Evolutionary conservation across 2,329 filamentous ascomycete genomes (phyloP).

Genomic region (Pseudogymnoascus sp.): DNA sequence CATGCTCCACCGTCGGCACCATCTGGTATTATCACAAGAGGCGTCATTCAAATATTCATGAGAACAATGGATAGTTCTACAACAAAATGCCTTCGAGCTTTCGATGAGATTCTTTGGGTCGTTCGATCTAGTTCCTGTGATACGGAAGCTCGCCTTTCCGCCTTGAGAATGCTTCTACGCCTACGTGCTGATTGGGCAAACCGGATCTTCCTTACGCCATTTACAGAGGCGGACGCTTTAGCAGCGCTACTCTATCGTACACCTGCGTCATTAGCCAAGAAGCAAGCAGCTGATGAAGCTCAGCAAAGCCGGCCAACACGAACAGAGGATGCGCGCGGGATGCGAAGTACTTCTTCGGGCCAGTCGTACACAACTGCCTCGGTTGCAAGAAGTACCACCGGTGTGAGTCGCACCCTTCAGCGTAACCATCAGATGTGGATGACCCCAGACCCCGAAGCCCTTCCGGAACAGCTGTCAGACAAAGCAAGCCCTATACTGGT

Average conservation of each 20-base stretch:
- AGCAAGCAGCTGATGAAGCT: conserved; percentile 35
- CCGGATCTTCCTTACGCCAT: conserved; percentile 62
- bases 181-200: conserved; percentile 76
- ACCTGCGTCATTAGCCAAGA: conserved; percentile 40
- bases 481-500: conserved; percentile 27
- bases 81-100: conserved; percentile 56
- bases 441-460: conserved; percentile 47
- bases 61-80: conserved; percentile 61
- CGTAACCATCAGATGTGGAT: conserved; percentile 50
- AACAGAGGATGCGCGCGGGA: conserved; percentile 31
- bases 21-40: conserved; percentile 64
- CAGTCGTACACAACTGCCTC: conserved; percentile 28
- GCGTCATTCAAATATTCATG: conserved; percentile 70
- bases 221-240: conserved; percentile 65
- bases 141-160: conserved; percentile 62
- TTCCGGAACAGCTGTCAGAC: conserved; percentile 39
- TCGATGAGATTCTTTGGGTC: conserved; percentile 57
- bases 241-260: conserved; percentile 65
- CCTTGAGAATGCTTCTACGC: conserved; percentile 73
- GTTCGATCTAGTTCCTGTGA: conserved; percentile 54
- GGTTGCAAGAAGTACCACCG: conserved; percentile 24
- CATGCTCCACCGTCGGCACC: conserved; percentile 38
- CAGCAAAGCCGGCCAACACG: conserved; percentile 30
- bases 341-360: conserved; percentile 27
- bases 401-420: conserved; percentile 23